phyloP scores from a whole-genome alignment of 164 flowering plant species.

The Paratinospora sagittata region DNA sequence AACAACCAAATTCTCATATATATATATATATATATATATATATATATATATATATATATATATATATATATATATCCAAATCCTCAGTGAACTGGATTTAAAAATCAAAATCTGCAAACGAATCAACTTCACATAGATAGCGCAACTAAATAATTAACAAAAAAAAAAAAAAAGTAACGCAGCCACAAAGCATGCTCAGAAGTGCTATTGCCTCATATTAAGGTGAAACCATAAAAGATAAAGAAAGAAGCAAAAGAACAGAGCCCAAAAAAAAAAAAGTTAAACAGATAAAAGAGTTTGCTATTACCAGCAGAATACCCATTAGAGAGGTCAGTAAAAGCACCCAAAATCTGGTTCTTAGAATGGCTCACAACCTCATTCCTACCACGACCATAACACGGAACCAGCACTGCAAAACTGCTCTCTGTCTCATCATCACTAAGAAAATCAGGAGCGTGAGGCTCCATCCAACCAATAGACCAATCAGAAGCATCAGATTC shows the following conservation, averaged over 20 bases:
- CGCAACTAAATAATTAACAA: too few relatives aligned
- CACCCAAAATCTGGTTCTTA: constrained; percentile 37
- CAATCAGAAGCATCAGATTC: constrained; percentile 90
- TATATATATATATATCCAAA: too few relatives aligned
- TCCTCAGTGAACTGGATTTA: neutral
- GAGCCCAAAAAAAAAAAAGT: constrained; percentile 5
- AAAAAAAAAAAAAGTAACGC: too few relatives aligned
- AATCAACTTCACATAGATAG: neutral
- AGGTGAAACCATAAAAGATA: neutral
- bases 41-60: too few relatives aligned
- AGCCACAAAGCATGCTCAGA: too few relatives aligned
- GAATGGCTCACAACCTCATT: constrained; percentile 28
- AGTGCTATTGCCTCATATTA: too few relatives aligned
- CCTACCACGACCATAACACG: constrained; percentile 57
- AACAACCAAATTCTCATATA: neutral
- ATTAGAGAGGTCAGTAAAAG: constrained; percentile 39
- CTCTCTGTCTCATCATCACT: constrained; percentile 56
- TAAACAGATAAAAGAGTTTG: neutral
- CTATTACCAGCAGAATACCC: constrained; percentile 47
- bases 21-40: too few relatives aligned
- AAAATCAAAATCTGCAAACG: neutral
- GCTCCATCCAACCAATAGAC: constrained; percentile 93
- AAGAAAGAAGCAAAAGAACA: neutral
- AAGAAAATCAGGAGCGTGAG: constrained; percentile 73
- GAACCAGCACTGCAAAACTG: constrained; percentile 86